These are phyloP conservation scores for Aspergillus udagawae DNA, from an alignment of 2,329 filamentous ascomycete genomes.

Conservation along the genomic window DNA sequence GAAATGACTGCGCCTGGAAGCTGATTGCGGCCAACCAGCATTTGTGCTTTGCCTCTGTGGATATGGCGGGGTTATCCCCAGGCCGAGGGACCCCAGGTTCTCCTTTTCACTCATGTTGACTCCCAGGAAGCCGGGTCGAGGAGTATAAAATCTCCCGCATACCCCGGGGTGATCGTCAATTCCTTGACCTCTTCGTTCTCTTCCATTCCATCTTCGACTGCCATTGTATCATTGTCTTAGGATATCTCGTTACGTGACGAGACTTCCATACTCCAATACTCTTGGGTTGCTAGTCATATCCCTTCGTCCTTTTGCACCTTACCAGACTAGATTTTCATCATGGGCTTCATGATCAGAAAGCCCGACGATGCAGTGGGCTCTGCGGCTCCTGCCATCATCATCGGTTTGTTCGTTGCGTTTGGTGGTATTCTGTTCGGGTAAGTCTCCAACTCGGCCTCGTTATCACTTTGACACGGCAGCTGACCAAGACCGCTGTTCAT, in stretches of 20 bases:
- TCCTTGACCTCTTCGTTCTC: not conserved
- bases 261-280: not conserved
- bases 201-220: not conserved
- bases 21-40: not conserved
- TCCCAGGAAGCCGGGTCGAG: not conserved
- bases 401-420: conserved; percentile 57
- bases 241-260: not conserved
- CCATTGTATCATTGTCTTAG: not conserved
- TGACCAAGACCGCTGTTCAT: conserved; percentile 1
- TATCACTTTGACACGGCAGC: not conserved
- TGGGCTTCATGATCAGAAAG: conserved; percentile 44
- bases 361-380: conserved; percentile 45
- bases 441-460: conserved; percentile 18
- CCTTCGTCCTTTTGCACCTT: not conserved
- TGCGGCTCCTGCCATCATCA: conserved; percentile 48
- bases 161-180: not conserved
- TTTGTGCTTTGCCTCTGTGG: not conserved
- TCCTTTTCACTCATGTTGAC: not conserved
- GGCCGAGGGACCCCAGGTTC: conserved; percentile 1
- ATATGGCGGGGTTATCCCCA: not conserved
- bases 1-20: not conserved
- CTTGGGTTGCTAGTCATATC: not conserved
- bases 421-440: conserved; percentile 57
- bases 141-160: not conserved
- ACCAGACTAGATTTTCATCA: conserved; percentile 13